Base-by-base conservation (phyloP, 371 early-diverging fungal species). In the Rhizopus microsporus region DNA sequence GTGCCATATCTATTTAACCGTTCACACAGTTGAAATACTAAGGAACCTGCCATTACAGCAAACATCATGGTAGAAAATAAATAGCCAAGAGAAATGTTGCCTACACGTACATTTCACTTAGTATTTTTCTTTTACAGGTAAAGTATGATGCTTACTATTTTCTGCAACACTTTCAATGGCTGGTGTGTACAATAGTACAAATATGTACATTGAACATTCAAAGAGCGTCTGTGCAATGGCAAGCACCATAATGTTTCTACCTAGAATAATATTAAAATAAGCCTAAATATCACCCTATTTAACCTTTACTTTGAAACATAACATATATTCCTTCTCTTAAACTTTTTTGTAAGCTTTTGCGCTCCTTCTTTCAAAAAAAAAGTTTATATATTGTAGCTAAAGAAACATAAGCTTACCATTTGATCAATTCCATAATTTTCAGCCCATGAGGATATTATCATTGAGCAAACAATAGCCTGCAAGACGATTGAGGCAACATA, bases 121-220 rank as follows among this genome's bases (percentile, higher is more conserved):
- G 47, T 15, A 49, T 13, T n/a, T 43, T 42, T 16, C 13, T 42
- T 33, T 45, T 35, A n/a, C 5, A 43, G n/a, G 6, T 16, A 43
- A 29, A 43, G 40, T 16, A 34, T 52, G 7, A 5, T 49, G 13
- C 51, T 53, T 56, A 23, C 38, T 47, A n/a, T 49, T 39, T 23
- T 50, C 23, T 15, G 54, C 31, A 17, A 61, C 55, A 4, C 63
- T 56, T 65, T 90, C 89, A 23, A 92, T 60, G 7, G 88, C 83
- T 4, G 91, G 91, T 2, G 81, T 80, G 74, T 87, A 92, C 9
- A 92, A 64, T 47, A 92, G 59, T n/a, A 91, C 90, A 68, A 91
- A 91, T 2, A 83, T 84, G 69, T 91, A 91, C 91, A 91, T 91
- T 56, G 88, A 82, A 43, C 85, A 82, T 61, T 92, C 93, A 71